A percentile compares a stretch with the other conserved stretches of the same genome.
These are phyloP conservation scores for Saprolegnia diclina DNA, from an alignment of 352 stramenopile genomes.

Conservation along the genomic window DNA sequence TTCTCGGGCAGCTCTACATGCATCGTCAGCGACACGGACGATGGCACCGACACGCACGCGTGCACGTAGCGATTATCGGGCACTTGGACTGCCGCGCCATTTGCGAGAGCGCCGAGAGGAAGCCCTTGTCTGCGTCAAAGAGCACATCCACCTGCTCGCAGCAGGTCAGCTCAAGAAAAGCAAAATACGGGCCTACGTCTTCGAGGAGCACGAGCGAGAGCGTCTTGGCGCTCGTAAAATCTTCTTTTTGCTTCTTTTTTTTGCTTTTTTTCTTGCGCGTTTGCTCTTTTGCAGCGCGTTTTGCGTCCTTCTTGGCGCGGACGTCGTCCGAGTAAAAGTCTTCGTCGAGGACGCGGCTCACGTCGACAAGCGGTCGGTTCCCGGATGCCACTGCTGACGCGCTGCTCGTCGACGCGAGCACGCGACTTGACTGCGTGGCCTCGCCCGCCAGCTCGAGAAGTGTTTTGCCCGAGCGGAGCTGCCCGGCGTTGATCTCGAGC, in stretches of 20 bases:
- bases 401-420: slow-evolving; percentile 34
- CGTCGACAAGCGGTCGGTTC: not conserved
- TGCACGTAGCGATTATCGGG: slow-evolving; percentile 69
- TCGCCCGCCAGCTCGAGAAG: slow-evolving; percentile 74
- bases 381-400: not conserved
- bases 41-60: not conserved
- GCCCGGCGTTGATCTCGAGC: slow-evolving; percentile 79
- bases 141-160: slow-evolving; percentile 68
- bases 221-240: slow-evolving; percentile 32
- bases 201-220: slow-evolving; percentile 81
- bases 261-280: slow-evolving; percentile 42
- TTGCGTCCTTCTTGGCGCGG: slow-evolving; percentile 7
- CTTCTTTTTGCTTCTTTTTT: slow-evolving; percentile 29
- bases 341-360: slow-evolving; percentile 12
- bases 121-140: slow-evolving; percentile 79
- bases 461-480: slow-evolving; percentile 60
- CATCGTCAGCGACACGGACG: not conserved
- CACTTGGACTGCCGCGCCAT: slow-evolving; percentile 79
- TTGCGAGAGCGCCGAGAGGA: slow-evolving; percentile 62
- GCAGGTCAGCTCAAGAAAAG: too few species aligned
- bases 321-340: not conserved
- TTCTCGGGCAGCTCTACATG: slow-evolving; percentile 41
- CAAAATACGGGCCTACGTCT: too few species aligned
- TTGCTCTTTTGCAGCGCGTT: slow-evolving; percentile 34
- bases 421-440: slow-evolving; percentile 74